These are phyloP conservation scores for Yamadazyma tumulicola DNA, from an alignment of 805 yeast species.

Conservation along the genomic window DNA sequence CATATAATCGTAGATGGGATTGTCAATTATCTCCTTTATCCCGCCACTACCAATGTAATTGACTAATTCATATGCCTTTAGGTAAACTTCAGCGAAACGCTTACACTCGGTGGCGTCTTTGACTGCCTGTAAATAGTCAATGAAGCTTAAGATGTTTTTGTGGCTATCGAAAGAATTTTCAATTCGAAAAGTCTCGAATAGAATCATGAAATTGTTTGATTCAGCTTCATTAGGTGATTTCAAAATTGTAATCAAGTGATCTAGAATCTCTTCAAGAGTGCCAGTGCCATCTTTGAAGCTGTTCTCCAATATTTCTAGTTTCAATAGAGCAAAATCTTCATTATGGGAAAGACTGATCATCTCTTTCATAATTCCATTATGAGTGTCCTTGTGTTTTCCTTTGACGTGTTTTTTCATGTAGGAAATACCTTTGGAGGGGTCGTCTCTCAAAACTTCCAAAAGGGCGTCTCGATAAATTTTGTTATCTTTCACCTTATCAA, in stretches of 20 bases:
- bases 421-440: slow-evolving; percentile 25
- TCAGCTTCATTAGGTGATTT: slow-evolving; percentile 15
- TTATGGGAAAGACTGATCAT: slow-evolving; percentile 18
- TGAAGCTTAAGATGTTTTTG: slow-evolving; percentile 29
- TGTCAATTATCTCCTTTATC: slow-evolving; percentile 2
- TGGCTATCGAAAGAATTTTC: slow-evolving; percentile 23
- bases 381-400: slow-evolving; percentile 21
- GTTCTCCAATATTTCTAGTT: slow-evolving; percentile 34
- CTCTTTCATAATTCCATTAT: slow-evolving; percentile 29
- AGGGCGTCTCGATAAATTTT: slow-evolving; percentile 27
- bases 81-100: slow-evolving; percentile 24
- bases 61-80: slow-evolving; percentile 33
- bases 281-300: slow-evolving; percentile 18
- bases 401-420: slow-evolving; percentile 29
- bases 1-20: slow-evolving; percentile 7
- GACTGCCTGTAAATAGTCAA: slow-evolving; percentile 28
- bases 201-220: slow-evolving; percentile 21
- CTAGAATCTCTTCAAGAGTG: slow-evolving; percentile 22
- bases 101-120: slow-evolving; percentile 24
- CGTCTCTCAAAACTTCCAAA: slow-evolving; percentile 27
- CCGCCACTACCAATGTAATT: slow-evolving; percentile 2
- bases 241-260: slow-evolving; percentile 22
- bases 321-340: slow-evolving; percentile 25
- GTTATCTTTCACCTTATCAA: slow-evolving; percentile 16
- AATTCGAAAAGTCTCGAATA: slow-evolving; percentile 24